A percentile compares a stretch with the other conserved stretches of the same genome.
Evolutionary conservation across 2,329 filamentous ascomycete species (phyloP).

Genomic region (Grosmannia serpens): DNA sequence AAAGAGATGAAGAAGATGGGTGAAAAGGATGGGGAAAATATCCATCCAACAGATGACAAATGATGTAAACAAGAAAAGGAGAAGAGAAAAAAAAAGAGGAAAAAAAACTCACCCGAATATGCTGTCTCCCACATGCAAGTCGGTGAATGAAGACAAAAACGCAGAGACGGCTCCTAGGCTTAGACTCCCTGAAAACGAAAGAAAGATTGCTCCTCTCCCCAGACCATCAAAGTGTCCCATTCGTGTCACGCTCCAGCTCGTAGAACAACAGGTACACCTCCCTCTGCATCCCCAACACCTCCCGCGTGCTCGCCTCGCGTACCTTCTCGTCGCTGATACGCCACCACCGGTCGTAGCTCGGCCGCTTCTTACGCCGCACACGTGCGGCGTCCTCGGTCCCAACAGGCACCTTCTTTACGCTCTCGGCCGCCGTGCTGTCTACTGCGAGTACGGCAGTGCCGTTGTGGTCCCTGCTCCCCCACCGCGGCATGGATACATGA

Average conservation of each 20-base stretch:
- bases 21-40: not conserved
- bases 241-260: conserved; percentile 51
- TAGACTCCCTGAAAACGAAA: not conserved
- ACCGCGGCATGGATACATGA: not conserved
- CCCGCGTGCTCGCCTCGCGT: conserved; percentile 83
- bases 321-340: conserved; percentile 95
- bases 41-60: not conserved
- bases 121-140: not conserved
- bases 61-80: not conserved
- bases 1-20: not conserved
- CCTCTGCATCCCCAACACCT: conserved; percentile 85
- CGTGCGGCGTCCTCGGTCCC: not conserved
- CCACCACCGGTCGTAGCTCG: conserved; percentile 76
- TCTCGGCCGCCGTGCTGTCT: not conserved
- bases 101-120: not conserved
- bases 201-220: not conserved
- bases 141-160: not conserved
- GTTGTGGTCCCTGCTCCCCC: conserved; percentile 1
- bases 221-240: not conserved
- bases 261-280: conserved; percentile 97
- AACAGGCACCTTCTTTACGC: not conserved
- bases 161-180: not conserved
- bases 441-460: not conserved
- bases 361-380: conserved; percentile 29
- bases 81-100: not conserved